Evolutionary conservation across 108 stramenopile species (phyloP).

Genomic region (Aurantiochytrium sp.): DNA sequence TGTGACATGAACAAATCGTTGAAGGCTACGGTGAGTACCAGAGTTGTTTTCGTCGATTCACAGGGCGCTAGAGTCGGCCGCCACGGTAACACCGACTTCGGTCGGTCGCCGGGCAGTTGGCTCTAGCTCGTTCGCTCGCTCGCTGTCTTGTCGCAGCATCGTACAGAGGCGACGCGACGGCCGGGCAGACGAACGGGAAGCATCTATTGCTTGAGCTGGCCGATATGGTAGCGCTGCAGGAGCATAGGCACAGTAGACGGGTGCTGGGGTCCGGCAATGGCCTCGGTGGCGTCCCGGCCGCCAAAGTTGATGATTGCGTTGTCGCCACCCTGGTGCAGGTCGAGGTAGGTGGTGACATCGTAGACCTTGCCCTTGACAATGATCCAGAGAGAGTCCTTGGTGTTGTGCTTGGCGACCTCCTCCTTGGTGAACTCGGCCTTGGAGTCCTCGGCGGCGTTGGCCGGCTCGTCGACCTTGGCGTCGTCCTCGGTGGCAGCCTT

Average conservation of each 20-base stretch:
- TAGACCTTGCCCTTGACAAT: constrained; percentile 83
- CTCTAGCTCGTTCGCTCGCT: too few relatives aligned
- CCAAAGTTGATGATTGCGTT: constrained; percentile 28
- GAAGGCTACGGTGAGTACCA: too few relatives aligned
- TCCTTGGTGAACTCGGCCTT: constrained; percentile 57
- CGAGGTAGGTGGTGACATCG: constrained; percentile 68
- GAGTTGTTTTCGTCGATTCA: too few relatives aligned
- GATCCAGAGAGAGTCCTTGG: constrained; percentile 86
- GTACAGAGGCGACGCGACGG: too few relatives aligned
- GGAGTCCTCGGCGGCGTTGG: background rate
- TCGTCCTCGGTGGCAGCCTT: background rate
- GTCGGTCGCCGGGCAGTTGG: too few relatives aligned
- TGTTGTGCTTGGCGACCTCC: constrained; percentile 82
- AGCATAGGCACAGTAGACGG: constrained; percentile 21
- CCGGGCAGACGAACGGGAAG: too few relatives aligned
- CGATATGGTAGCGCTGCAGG: constrained; percentile 13
- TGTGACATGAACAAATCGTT: too few relatives aligned
- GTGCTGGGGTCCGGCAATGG: constrained; percentile 10
- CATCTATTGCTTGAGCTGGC: background rate
- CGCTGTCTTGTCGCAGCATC: too few relatives aligned
- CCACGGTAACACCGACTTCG: too few relatives aligned
- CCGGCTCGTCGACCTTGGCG: background rate
- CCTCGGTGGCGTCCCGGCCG: background rate
- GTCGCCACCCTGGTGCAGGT: constrained; percentile 26
- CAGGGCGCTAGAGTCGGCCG: too few relatives aligned